These are phyloP conservation scores for Zea mays DNA, from an alignment of 176 grass and related monocot species.

Conservation along the genomic window Zm-B73-REFERENCE-NAM-5.0 NC_050099.1:18784001-18784500, in stretches of 20 bases:
- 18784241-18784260: background rate
- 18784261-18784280: background rate
- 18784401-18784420: background rate
- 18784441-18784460: slow-evolving; percentile 72
- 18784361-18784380: slow-evolving; percentile 3
- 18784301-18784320: background rate
- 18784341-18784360: background rate
- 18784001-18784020: slow-evolving; percentile 74
- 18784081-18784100: slow-evolving; percentile 96
- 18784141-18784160: slow-evolving; percentile 91
- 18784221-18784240: background rate
- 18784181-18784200: background rate
- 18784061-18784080: slow-evolving; percentile 96
- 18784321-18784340: background rate
- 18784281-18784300: background rate
- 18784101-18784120: slow-evolving; percentile 98
- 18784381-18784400: background rate
- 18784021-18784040: slow-evolving; percentile 87
- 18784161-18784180: background rate
- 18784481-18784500: slow-evolving; percentile 83
- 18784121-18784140: slow-evolving; percentile 97
- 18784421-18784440: slow-evolving; percentile 25
- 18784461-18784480: slow-evolving; percentile 85
- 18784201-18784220: background rate
- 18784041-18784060: slow-evolving; percentile 89